Evolutionary conservation across 2,329 filamentous ascomycete species (phyloP).

Genomic region (Fusarium aywerte): DNA sequence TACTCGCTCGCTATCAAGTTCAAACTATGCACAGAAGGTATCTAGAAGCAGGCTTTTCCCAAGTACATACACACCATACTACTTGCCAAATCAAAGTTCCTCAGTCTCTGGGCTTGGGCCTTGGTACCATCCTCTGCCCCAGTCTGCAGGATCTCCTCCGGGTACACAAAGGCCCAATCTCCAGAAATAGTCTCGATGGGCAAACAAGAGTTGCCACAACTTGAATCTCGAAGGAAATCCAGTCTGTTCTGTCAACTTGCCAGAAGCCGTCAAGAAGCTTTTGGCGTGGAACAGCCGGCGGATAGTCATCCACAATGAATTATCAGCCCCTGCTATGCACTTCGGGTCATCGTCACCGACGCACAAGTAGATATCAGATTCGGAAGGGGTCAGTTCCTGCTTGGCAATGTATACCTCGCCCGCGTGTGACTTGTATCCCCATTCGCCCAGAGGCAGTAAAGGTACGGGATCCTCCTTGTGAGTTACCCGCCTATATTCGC

Average conservation of each 20-base stretch:
- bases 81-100: constrained; percentile 50
- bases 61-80: background rate
- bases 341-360: constrained; percentile 73
- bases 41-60: constrained; percentile 10
- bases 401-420: constrained; percentile 90
- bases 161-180: constrained; percentile 89
- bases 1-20: background rate
- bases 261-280: constrained; percentile 41
- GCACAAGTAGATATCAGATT: constrained; percentile 77
- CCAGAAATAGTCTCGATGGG: constrained; percentile 98
- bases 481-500: constrained; percentile 79
- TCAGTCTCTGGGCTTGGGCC: constrained; percentile 50
- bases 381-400: constrained; percentile 71
- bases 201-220: constrained; percentile 93
- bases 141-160: constrained; percentile 76
- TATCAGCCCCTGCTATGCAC: constrained; percentile 74
- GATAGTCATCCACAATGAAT: constrained; percentile 46
- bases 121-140: constrained; percentile 66
- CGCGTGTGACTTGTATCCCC: constrained; percentile 86
- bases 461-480: constrained; percentile 90
- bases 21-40: constrained; percentile 3
- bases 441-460: constrained; percentile 84
- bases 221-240: constrained; percentile 71
- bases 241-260: constrained; percentile 46
- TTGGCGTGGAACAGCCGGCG: constrained; percentile 42